These are phyloP conservation scores for Acanthamoeba healyi DNA, from an alignment of 208 protist species.

Conservation along the genomic window DNA sequence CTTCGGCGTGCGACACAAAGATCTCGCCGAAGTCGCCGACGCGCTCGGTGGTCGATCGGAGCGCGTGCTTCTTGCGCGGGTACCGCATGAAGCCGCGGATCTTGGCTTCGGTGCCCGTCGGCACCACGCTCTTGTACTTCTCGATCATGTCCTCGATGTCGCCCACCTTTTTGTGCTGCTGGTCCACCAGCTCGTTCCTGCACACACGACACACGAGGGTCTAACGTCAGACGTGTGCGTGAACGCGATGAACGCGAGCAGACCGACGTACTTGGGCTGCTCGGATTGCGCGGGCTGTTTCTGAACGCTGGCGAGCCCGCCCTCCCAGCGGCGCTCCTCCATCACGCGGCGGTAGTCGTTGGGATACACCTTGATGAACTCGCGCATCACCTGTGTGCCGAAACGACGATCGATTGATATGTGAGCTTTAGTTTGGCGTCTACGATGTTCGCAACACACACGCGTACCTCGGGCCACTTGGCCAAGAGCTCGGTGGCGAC, in stretches of 20 bases:
- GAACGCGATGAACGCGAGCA: not conserved
- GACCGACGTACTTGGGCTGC: not conserved
- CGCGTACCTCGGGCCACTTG: constrained; percentile 78
- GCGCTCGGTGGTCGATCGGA: constrained; percentile 84
- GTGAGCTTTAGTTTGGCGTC: not conserved
- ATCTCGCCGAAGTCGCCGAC: constrained; percentile 89
- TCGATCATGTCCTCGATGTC: constrained; percentile 81
- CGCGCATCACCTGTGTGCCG: not conserved
- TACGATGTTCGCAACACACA: too few relatives aligned
- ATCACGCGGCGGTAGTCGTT: constrained; percentile 84
- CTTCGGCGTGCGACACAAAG: constrained; percentile 26
- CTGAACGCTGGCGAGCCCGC: not conserved
- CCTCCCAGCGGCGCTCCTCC: constrained; percentile 58
- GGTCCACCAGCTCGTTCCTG: not conserved
- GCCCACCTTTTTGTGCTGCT: constrained; percentile 31
- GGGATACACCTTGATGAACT: constrained; percentile 88
- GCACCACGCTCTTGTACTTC: constrained; percentile 40
- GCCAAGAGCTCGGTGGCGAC: constrained; percentile 84
- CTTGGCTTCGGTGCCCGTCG: constrained; percentile 71
- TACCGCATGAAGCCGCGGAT: constrained; percentile 89
- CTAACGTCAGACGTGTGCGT: not conserved
- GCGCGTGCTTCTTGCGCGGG: constrained; percentile 82
- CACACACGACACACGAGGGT: not conserved
- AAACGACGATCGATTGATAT: too few relatives aligned
- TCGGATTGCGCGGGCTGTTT: not conserved